phyloP scores from a whole-genome alignment of 768 basidiomycete species.

The Scleroderma bovista region DNA sequence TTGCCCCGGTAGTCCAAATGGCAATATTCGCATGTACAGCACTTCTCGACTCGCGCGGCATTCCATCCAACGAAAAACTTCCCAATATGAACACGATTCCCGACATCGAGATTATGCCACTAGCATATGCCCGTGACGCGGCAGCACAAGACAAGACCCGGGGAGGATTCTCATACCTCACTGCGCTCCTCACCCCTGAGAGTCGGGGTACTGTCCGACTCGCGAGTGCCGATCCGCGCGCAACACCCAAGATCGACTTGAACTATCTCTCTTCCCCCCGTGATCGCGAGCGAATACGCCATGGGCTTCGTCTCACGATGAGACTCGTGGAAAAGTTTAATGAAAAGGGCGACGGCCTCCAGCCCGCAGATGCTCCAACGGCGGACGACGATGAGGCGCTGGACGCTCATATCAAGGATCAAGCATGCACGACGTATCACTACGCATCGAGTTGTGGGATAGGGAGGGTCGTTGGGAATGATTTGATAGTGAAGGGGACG shows the following conservation, averaged over 20 bases:
- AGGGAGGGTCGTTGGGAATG: conserved; percentile 43
- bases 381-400: background rate
- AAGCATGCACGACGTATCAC: conserved; percentile 28
- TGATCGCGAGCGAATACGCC: conserved; percentile 10
- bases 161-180: conserved; percentile 23
- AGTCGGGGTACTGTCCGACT: conserved; percentile 16
- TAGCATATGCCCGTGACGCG: conserved; percentile 4
- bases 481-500: conserved; percentile 41
- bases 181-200: conserved; percentile 19
- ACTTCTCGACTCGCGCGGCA: conserved; percentile 18
- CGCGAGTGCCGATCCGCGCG: conserved; percentile 13
- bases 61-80: conserved; percentile 7
- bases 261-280: background rate
- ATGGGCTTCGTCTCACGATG: background rate
- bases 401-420: background rate
- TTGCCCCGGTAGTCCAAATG: conserved; percentile 25
- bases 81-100: conserved; percentile 24
- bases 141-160: conserved; percentile 1
- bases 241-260: conserved; percentile 12
- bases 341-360: background rate
- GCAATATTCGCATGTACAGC: conserved; percentile 25
- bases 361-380: background rate
- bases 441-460: conserved; percentile 35
- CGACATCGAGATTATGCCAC: conserved; percentile 36
- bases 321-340: background rate